Evolutionary conservation across 2,329 filamentous ascomycete genomes (phyloP).

Genomic region (Hymenoscyphus albidus): DNA sequence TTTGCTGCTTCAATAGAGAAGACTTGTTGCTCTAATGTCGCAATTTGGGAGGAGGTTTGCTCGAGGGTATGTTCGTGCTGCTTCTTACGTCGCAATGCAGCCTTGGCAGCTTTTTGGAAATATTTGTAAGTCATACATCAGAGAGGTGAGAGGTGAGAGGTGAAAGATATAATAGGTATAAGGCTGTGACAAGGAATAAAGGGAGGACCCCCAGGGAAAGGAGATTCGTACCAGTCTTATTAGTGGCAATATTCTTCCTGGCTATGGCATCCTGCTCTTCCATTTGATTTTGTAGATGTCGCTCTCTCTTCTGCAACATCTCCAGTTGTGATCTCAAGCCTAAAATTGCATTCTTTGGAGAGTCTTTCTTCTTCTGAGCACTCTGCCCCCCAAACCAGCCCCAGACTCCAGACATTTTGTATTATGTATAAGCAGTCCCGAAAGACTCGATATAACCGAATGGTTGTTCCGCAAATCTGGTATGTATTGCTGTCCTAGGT

Average conservation of each 20-base stretch:
- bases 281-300: constrained; percentile 86
- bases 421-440: constrained; percentile 15
- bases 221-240: constrained; percentile 75
- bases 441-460: constrained; percentile 15
- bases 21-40: constrained; percentile 90
- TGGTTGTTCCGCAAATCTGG: constrained; percentile 9
- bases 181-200: not conserved
- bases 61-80: constrained; percentile 85
- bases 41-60: constrained; percentile 85
- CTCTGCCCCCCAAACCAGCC: constrained; percentile 87
- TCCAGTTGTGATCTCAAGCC: constrained; percentile 83
- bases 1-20: constrained; percentile 97
- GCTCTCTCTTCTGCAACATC: constrained; percentile 96
- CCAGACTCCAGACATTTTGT: constrained; percentile 65
- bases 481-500: not conserved
- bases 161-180: not conserved
- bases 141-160: not conserved
- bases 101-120: constrained; percentile 68
- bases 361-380: constrained; percentile 84
- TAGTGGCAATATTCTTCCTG: constrained; percentile 79
- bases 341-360: constrained; percentile 94
- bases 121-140: not conserved
- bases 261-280: constrained; percentile 87
- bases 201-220: not conserved
- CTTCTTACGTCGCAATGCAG: constrained; percentile 91